Base-by-base conservation (phyloP, 2,329 filamentous ascomycete species). In the Ceratocystis eucalypticola region DNA sequence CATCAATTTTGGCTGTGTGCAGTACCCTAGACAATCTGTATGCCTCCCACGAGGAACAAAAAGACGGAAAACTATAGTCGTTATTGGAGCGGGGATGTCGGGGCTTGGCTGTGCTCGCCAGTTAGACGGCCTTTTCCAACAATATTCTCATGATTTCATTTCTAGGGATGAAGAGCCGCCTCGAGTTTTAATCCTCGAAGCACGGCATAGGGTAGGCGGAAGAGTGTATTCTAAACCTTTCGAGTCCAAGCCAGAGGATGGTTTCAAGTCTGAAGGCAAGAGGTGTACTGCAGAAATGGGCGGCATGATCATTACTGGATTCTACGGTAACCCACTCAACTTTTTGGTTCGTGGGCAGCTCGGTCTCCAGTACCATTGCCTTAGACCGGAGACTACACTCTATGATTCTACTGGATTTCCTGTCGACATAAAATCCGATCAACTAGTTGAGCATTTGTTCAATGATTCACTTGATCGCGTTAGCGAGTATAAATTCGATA, bases 221-320 rank as follows among this genome's bases (percentile, higher is more conserved):
- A 85, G 94, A 70, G 91, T 99, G 22, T 97, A 96, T 76, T 99
- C 94, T 65, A 91, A 83, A 65, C 77, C 82, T 28, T 81, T 87
- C 69, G 78, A 79, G 80, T 85, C 78, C 77, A 88, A 78, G 74
- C 82, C 74, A 75, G 79, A 66, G 73, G 79, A 72, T 75, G 77
- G 70, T 2, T 28, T 37, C n/a, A 63, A 17, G 71, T 84, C 73
- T 76, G 76, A 83, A 76, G 81, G 79, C 7, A 82, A 80, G 69
- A 79, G 84, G 63, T 88, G 88, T 72, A 97, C 92, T 22, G 94
- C 91, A 41, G 94, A 99, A 74, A 95, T 96, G 86, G 94, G 94
- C 33, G 94, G 93, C 66, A 96, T 99, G 81, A 97, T 99, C 68
- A 91, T 99, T 69, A 96, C 95, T 44, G 94, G 94, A 0, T 99